Evolutionary conservation across 768 basidiomycete species (phyloP).

Genomic region (Calvatia gigantea): DNA sequence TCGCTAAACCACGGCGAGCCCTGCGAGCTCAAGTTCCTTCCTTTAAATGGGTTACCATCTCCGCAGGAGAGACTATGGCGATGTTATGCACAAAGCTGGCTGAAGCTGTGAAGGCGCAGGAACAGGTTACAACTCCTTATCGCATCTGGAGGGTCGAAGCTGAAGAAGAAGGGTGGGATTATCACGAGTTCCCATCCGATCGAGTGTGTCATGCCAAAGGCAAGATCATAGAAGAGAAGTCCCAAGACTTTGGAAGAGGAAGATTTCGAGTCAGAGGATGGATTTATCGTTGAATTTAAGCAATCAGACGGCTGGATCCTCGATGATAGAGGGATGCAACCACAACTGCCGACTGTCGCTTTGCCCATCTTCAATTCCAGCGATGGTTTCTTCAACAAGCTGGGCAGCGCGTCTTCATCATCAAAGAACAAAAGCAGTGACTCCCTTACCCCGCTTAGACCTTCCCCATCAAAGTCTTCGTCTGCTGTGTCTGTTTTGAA

Average conservation of each 20-base stretch:
- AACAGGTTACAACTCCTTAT: slow-evolving; percentile 33
- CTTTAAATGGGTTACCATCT: slow-evolving; percentile 41
- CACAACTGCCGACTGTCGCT: slow-evolving; percentile 19
- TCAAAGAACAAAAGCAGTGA: slow-evolving; percentile 18
- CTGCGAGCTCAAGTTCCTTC: slow-evolving; percentile 21
- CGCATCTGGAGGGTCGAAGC: slow-evolving; percentile 64
- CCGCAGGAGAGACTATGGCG: slow-evolving; percentile 47
- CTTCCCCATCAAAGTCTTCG: slow-evolving; percentile 20
- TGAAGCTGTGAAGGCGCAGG: slow-evolving; percentile 27
- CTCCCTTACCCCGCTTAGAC: slow-evolving; percentile 18
- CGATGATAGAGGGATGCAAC: slow-evolving; percentile 24
- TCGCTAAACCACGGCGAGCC: slow-evolving; percentile 31
- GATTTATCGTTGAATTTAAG: slow-evolving; percentile 76
- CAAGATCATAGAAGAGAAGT: slow-evolving; percentile 42
- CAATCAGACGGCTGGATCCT: slow-evolving; percentile 56
- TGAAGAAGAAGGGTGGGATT: slow-evolving; percentile 32
- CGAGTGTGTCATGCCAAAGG: slow-evolving; percentile 27
- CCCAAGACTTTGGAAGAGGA: slow-evolving; percentile 56
- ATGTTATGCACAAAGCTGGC: slow-evolving; percentile 39
- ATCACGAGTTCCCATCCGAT: slow-evolving; percentile 29
- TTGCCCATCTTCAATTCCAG: slow-evolving; percentile 50
- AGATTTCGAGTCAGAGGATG: slow-evolving; percentile 56
- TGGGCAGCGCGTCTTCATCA: slow-evolving; percentile 23
- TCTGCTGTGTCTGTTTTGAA: slow-evolving; percentile 26
- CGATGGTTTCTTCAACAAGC: slow-evolving; percentile 53